A percentile compares a stretch with the other conserved stretches of the same genome.
Conservation (phyloP, 2,329 filamentous ascomycete genomes). For the Botryotinia narcissicola region DNA sequence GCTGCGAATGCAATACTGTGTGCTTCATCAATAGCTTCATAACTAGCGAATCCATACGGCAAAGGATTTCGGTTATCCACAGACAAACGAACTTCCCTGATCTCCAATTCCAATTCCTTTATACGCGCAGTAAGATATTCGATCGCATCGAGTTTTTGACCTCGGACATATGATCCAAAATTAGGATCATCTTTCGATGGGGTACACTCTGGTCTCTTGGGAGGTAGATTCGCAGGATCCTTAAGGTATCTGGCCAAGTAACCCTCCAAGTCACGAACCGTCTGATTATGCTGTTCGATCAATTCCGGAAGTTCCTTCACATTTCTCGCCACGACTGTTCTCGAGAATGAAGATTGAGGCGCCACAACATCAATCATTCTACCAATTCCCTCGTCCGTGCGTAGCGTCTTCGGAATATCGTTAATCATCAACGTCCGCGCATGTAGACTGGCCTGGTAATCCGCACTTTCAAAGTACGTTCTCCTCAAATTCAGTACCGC, state of each 20-base stretch:
- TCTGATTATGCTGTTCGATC: constrained; percentile 77
- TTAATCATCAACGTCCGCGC: constrained; percentile 72
- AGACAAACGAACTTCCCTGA: constrained; percentile 76
- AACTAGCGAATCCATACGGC: constrained; percentile 92
- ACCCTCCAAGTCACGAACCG: constrained; percentile 78
- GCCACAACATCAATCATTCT: constrained; percentile 78
- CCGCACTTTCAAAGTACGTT: constrained; percentile 77
- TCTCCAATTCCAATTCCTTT: constrained; percentile 74
- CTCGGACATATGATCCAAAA: constrained; percentile 60
- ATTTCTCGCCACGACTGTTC: constrained; percentile 83
- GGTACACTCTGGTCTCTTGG: constrained; percentile 72
- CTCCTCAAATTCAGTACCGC: constrained; percentile 69
- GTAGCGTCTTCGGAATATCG: constrained; percentile 74
- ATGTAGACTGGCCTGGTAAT: constrained; percentile 86
- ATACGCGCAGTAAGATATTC: constrained; percentile 89
- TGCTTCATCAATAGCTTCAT: constrained; percentile 81
- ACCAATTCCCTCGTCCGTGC: constrained; percentile 83
- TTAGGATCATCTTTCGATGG: constrained; percentile 77
- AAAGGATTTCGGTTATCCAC: constrained; percentile 87
- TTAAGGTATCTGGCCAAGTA: constrained; percentile 87
- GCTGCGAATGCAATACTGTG: constrained; percentile 82
- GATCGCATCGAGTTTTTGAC: constrained; percentile 86
- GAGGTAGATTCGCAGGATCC: constrained; percentile 76
- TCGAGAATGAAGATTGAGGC: constrained; percentile 73
- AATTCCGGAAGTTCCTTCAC: constrained; percentile 85